Evolutionary conservation across 108 stramenopile genomes (phyloP).

Genomic region (Pelagomonas calceolata): DNA sequence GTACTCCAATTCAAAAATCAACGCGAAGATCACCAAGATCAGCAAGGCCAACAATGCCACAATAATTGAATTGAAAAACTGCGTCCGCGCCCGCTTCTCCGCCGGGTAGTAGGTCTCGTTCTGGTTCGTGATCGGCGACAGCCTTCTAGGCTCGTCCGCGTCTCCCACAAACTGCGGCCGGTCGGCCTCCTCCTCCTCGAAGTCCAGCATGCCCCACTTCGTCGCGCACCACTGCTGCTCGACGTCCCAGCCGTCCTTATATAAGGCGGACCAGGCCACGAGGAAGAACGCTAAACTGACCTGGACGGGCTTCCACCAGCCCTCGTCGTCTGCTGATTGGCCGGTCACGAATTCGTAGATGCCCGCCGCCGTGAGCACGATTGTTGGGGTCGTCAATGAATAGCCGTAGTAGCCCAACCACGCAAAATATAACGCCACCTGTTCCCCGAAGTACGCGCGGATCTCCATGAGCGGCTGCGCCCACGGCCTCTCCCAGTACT

Average conservation of each 20-base stretch:
- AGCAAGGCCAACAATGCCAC: slow-evolving; percentile 28
- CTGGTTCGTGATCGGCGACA: slow-evolving; percentile 20
- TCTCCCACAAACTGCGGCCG: slow-evolving; percentile 27
- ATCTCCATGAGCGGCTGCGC: slow-evolving; percentile 27
- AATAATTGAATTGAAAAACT: slow-evolving; percentile 4
- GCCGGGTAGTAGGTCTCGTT: slow-evolving; percentile 3
- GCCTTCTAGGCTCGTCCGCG: background rate
- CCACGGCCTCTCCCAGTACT: background rate
- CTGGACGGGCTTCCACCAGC: too few relatives aligned
- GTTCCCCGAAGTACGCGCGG: slow-evolving; percentile 47
- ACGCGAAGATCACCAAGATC: slow-evolving; percentile 2
- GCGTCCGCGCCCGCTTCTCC: background rate
- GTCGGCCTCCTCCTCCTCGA: slow-evolving; percentile 24
- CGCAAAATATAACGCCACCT: slow-evolving; percentile 46
- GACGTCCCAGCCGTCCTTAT: slow-evolving; percentile 32
- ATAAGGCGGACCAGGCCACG: slow-evolving; percentile 30
- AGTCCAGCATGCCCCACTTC: slow-evolving; percentile 25
- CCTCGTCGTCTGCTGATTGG: too few relatives aligned
- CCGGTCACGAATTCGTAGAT: too few relatives aligned
- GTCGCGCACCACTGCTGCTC: slow-evolving; percentile 6
- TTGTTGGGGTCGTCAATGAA: slow-evolving; percentile 1
- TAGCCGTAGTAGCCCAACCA: slow-evolving; percentile 43
- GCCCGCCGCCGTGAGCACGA: too few relatives aligned
- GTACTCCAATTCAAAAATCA: background rate
- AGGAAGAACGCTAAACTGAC: slow-evolving; percentile 22